Base-by-base conservation (phyloP, 352 stramenopile genomes). In the Phytopythium chamaehyphon region DNA sequence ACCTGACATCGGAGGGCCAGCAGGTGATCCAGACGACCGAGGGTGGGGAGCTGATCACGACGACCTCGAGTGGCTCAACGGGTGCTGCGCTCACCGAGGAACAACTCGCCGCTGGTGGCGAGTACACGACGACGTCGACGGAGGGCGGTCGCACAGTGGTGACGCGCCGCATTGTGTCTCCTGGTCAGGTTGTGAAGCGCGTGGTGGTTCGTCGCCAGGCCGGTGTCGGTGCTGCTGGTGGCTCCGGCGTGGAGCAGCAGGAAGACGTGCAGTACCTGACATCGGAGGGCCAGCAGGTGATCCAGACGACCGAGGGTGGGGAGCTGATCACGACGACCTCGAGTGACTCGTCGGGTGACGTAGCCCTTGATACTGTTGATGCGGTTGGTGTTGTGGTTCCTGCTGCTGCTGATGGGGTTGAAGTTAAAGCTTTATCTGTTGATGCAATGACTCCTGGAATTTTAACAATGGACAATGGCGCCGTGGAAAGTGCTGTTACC, bases 201-300 rank as follows among this genome's bases (percentile, higher is more conserved):
- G 55, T 54, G 9, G 54, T 39, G n/a, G 33, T 69, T n/a, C 61
- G 61, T 48, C 61, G 56, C 2, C 63, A 58, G 31, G n/a, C n/a
- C n/a, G n/a, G n/a, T n/a, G n/a, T n/a, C n/a, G 56, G 47, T 35
- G 43, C 42, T 6, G 51, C 63, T 16, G 56, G 61, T 3, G 40
- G 59, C 40, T 22, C 43, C 38, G 23, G 43, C 15, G 23, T 26
- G 15, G 43, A 49, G 23, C 47, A 62, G 11, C 26, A 55, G 23
- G 53, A 66, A 44, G 18, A 62, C 52, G 53, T 66, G 8, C 47
- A 69, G 43, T 70, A 61, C 22, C 37, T 75, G 12, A 55, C 62
- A 18, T 49, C 39, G 16, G 53, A 63, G 31, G 55, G 2, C 3
- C 4, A 51, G 26, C 64, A 66, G 23, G 31, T 69, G 22, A 57